Percentiles rank a stretch among this genome's conserved stretches.
These are phyloP conservation scores for Rhazya stricta DNA, from an alignment of 257 asterid species.

Conservation along the genomic window DNA sequence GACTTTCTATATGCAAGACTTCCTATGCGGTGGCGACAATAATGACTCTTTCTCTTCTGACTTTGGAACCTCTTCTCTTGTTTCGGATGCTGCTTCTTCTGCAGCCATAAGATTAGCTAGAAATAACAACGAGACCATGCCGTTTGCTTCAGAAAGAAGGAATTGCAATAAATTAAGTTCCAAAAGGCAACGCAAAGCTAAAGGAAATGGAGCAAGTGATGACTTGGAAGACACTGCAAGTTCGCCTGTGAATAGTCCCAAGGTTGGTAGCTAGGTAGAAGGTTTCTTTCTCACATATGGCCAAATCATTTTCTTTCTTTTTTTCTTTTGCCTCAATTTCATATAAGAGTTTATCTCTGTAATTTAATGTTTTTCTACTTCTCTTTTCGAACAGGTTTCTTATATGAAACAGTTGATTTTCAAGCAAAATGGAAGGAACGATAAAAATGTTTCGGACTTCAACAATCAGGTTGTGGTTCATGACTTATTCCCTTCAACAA, in stretches of 20 bases:
- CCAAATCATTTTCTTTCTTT: neutral
- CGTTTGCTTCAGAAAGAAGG: slow-evolving; percentile 21
- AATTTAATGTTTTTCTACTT: neutral
- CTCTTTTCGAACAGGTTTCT: slow-evolving; percentile 34
- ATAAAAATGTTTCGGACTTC: slow-evolving; percentile 38
- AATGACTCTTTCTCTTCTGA: slow-evolving; percentile 24
- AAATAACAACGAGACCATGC: slow-evolving; percentile 7
- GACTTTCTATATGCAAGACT: slow-evolving; percentile 70
- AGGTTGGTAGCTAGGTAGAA: slow-evolving; percentile 31
- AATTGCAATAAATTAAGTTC: slow-evolving; percentile 15
- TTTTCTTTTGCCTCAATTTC: neutral
- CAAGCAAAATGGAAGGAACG: slow-evolving; percentile 34
- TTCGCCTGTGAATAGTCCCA: slow-evolving; percentile 74
- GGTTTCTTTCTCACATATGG: neutral
- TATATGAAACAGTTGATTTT: slow-evolving; percentile 34
- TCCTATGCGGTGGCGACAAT: slow-evolving; percentile 26
- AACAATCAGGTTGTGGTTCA: neutral
- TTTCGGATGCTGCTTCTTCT: slow-evolving; percentile 65
- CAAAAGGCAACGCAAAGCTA: slow-evolving; percentile 46
- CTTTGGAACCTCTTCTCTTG: slow-evolving; percentile 36
- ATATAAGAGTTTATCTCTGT: neutral
- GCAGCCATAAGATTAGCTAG: slow-evolving; percentile 30
- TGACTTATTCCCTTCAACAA: neutral
- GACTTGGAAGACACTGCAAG: slow-evolving; percentile 80
- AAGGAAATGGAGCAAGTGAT: slow-evolving; percentile 23